Evolutionary conservation across 2,329 filamentous ascomycete genomes (phyloP), one percentile per base, ranked within the genome.

Genomic region (Colletotrichum paranaense): DNA sequence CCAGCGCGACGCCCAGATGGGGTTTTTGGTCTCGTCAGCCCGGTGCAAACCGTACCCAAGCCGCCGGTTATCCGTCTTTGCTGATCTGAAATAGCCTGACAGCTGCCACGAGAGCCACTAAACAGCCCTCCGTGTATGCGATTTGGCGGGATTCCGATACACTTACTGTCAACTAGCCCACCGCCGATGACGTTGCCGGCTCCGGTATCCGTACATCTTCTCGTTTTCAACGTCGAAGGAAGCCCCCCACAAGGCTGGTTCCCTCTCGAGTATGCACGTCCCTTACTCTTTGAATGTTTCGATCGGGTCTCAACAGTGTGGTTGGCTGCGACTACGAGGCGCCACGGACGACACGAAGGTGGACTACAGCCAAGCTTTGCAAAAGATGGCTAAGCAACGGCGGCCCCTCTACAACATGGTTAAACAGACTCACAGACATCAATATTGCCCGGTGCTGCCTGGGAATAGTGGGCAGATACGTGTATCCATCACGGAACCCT

Each of bases 81-180:
- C 32, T 28, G 53, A 28, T 60, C 53, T 30, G 30, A 73, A 64
- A 70, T 73, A 73, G 52, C 30, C 60, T 14, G 14, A 46, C 28
- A 59, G 46, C 52, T 35, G 12, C 67, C 42, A 49, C 22, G 60
- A 56, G 24, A 65, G 30, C 70, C 70, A 73, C 59, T 73, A 49
- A 55, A 16, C 32, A 19, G 46, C 12, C 26, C 35, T 65, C 32
- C 70, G 70, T 70, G 68, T 73, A 60, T 73, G 67, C 67, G 32
- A 56, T 73, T 70, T 42, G 67, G 64, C 67, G 70, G 70, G 24
- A 65, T 65, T 73, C 70, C 70, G 67, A 70, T 49, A 62, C 70
- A 19, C 42, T 12, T 35, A 49, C 19, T 22, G 42, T 49, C 7
- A 22, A 22, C 52, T 30, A 56, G 3, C 46, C 60, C 55, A 58